A percentile compares a stretch with the other conserved stretches of the same genome.
These are phyloP conservation scores for Bruguiera parviflora DNA, from an alignment of 345 rosid species.

Conservation along the genomic window DNA sequence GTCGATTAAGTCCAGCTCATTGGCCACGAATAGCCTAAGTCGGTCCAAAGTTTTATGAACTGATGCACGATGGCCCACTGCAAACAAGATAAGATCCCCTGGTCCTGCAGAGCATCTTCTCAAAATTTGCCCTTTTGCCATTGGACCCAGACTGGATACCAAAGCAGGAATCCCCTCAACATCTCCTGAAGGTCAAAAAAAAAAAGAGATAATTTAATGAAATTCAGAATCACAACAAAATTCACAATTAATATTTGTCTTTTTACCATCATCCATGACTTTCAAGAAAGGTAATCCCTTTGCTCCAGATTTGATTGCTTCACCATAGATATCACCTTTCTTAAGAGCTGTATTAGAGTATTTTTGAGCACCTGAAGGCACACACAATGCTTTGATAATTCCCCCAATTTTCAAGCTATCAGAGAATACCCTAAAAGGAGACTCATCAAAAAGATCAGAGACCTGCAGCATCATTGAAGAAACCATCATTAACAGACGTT, in stretches of 20 bases:
- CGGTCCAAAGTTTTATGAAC: slow-evolving; percentile 81
- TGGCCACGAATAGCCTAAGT: slow-evolving; percentile 64
- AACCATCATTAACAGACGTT: not conserved
- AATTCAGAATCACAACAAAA: slow-evolving; percentile 11
- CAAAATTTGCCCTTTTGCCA: slow-evolving; percentile 42
- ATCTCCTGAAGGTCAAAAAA: slow-evolving; percentile 28
- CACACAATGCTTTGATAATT: slow-evolving; percentile 67
- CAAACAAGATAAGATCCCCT: slow-evolving; percentile 90
- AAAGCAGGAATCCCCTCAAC: slow-evolving; percentile 81
- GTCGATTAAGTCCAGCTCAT: slow-evolving; percentile 73
- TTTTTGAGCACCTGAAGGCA: slow-evolving; percentile 66
- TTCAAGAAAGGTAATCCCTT: slow-evolving; percentile 93
- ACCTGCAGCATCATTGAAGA: slow-evolving; percentile 53
- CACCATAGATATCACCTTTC: slow-evolving; percentile 80
- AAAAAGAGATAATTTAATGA: slow-evolving; percentile 8
- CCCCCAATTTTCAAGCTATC: slow-evolving; percentile 72
- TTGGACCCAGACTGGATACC: slow-evolving; percentile 62
- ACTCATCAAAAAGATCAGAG: slow-evolving; percentile 60
- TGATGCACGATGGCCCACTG: slow-evolving; percentile 65
- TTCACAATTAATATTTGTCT: not conserved
- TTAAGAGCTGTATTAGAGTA: slow-evolving; percentile 87
- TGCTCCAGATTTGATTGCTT: slow-evolving; percentile 93
- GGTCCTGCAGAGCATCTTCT: slow-evolving; percentile 64
- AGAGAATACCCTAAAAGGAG: slow-evolving; percentile 72
- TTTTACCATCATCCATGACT: slow-evolving; percentile 80